Conservation (phyloP, 2,329 filamentous ascomycete genomes). For the Aspergillus hiratsukae region DNA sequence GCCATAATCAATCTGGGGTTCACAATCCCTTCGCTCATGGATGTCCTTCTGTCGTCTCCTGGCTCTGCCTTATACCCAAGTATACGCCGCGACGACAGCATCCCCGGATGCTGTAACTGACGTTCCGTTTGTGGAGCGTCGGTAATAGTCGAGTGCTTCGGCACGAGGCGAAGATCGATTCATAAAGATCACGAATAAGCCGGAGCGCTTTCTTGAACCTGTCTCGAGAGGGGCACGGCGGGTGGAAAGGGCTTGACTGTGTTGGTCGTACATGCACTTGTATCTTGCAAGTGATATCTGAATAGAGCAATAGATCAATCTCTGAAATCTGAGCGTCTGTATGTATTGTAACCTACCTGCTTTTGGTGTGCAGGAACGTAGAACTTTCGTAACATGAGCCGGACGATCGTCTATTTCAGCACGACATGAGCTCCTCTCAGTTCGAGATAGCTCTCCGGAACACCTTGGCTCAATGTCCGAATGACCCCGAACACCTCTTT, state of each 20-base stretch:
- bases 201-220: constrained; percentile 90
- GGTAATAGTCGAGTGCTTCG: constrained; percentile 66
- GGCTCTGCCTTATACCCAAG: constrained; percentile 1
- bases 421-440: constrained; percentile 89
- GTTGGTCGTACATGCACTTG: constrained; percentile 67
- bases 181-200: constrained; percentile 87
- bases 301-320: not conserved
- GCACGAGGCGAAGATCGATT: constrained; percentile 69
- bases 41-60: not conserved
- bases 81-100: constrained; percentile 52
- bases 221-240: constrained; percentile 72
- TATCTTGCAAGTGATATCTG: constrained; percentile 5
- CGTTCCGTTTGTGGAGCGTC: constrained; percentile 63
- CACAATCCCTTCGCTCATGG: not conserved
- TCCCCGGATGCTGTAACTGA: constrained; percentile 55
- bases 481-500: constrained; percentile 86
- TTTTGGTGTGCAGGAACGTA: not conserved
- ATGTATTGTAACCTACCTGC: constrained; percentile 2
- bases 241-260: constrained; percentile 96
- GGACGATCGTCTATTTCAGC: constrained; percentile 60
- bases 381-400: not conserved
- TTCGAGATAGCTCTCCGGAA: constrained; percentile 83
- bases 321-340: not conserved
- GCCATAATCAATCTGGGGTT: not conserved
- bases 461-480: constrained; percentile 72